These are phyloP conservation scores for Daphne laureola DNA, from an alignment of 441 rosid species.

Conservation along the genomic window DNA sequence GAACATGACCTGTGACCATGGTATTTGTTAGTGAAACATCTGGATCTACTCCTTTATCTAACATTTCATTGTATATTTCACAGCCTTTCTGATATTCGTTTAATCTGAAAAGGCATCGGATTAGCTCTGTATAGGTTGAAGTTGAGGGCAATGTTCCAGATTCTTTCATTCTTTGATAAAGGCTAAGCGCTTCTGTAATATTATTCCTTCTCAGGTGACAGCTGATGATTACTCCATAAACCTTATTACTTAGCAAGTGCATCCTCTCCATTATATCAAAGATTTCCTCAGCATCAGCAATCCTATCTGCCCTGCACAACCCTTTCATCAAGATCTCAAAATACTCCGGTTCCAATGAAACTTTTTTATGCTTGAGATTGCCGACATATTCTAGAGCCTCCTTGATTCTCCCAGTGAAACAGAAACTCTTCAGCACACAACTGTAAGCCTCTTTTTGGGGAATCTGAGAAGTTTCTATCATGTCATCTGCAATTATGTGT, in stretches of 20 bases:
- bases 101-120: slow-evolving; percentile 50
- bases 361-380: slow-evolving; percentile 41
- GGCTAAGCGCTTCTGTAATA: slow-evolving; percentile 46
- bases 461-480: slow-evolving; percentile 39
- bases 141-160: slow-evolving; percentile 36
- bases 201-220: slow-evolving; percentile 59
- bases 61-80: slow-evolving; percentile 56
- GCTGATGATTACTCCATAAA: slow-evolving; percentile 42
- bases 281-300: slow-evolving; percentile 67
- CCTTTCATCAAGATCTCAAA: slow-evolving; percentile 68
- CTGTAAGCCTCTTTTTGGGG: slow-evolving; percentile 43
- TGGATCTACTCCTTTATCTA: slow-evolving; percentile 42
- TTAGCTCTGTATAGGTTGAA: slow-evolving; percentile 58
- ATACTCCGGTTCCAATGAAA: slow-evolving; percentile 32
- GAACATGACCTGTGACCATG: slow-evolving; percentile 58
- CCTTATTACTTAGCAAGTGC: slow-evolving; percentile 34
- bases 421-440: slow-evolving; percentile 53
- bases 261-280: slow-evolving; percentile 59
- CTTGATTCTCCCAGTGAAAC: slow-evolving; percentile 56
- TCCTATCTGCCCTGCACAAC: slow-evolving; percentile 53
- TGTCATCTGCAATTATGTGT: slow-evolving; percentile 47
- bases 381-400: slow-evolving; percentile 64
- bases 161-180: slow-evolving; percentile 45
- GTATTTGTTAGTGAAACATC: slow-evolving; percentile 52
- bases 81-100: slow-evolving; percentile 48